phyloP scores from a whole-genome alignment of 2,329 filamentous ascomycete genomes.

The Hortaea sp. region DNA sequence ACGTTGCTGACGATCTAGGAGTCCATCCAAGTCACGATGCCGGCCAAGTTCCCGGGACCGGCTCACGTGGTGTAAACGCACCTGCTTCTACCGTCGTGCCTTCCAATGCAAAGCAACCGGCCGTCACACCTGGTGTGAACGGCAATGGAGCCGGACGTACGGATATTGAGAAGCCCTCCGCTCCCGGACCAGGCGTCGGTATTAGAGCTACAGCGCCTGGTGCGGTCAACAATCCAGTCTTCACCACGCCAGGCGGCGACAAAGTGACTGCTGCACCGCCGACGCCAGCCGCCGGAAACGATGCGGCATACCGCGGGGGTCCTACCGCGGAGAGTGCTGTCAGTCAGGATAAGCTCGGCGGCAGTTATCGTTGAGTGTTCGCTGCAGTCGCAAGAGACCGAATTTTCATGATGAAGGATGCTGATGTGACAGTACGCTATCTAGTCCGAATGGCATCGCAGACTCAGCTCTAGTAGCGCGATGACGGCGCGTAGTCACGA shows the following conservation, averaged over 20 bases:
- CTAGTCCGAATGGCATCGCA: neutral
- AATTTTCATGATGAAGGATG: neutral
- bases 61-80: neutral
- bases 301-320: constrained; percentile 1
- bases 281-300: neutral
- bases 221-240: neutral
- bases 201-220: neutral
- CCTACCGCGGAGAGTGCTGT: constrained; percentile 2
- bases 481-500: neutral
- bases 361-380: constrained; percentile 3
- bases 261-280: neutral
- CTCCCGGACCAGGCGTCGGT: neutral
- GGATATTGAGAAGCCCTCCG: neutral
- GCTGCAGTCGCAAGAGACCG: neutral
- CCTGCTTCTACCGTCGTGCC: too few species aligned
- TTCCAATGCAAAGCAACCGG: neutral
- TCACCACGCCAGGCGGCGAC: neutral
- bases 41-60: neutral
- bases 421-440: neutral
- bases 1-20: constrained; percentile 1
- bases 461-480: neutral
- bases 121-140: neutral
- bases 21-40: neutral
- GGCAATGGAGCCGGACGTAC: neutral
- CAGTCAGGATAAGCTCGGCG: neutral